phyloP scores from a whole-genome alignment of 2,329 filamentous ascomycete species.

The Penicillium sp. region DNA sequence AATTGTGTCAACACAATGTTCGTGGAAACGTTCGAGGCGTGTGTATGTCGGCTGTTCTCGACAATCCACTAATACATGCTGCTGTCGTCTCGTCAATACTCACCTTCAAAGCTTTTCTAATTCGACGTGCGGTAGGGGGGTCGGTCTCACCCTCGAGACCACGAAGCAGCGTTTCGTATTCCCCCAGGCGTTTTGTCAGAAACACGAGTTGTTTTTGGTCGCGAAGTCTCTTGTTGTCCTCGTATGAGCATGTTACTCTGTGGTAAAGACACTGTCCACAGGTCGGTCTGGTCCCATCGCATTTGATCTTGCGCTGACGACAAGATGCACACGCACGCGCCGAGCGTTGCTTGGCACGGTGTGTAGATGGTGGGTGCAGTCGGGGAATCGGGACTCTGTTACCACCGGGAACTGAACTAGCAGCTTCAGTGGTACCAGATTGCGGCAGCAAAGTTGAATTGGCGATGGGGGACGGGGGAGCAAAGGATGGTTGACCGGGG shows the following conservation, averaged over 20 bases:
- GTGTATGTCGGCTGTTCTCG: no score
- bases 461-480: neutral
- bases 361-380: conserved; percentile 10
- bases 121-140: conserved; percentile 14
- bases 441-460: neutral
- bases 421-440: neutral
- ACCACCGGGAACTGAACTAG: neutral
- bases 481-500: neutral
- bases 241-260: conserved; percentile 23
- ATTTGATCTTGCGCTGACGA: conserved; percentile 34
- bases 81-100: conserved; percentile 2
- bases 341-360: conserved; percentile 25
- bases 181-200: conserved; percentile 22
- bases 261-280: conserved; percentile 28
- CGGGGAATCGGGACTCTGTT: conserved; percentile 31
- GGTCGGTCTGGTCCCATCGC: conserved; percentile 27
- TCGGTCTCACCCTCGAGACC: conserved; percentile 25
- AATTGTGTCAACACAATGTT: neutral
- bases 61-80: no score
- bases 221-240: conserved; percentile 34
- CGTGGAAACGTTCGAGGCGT: neutral
- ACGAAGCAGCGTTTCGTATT: conserved; percentile 26
- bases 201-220: conserved; percentile 31
- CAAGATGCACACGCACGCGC: conserved; percentile 34
- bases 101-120: conserved; percentile 26